A percentile compares a stretch with the other conserved stretches of the same genome.
Evolutionary conservation across 176 grass and related monocot species (phyloP).

Genomic region (Guadua angustifolia): DNA sequence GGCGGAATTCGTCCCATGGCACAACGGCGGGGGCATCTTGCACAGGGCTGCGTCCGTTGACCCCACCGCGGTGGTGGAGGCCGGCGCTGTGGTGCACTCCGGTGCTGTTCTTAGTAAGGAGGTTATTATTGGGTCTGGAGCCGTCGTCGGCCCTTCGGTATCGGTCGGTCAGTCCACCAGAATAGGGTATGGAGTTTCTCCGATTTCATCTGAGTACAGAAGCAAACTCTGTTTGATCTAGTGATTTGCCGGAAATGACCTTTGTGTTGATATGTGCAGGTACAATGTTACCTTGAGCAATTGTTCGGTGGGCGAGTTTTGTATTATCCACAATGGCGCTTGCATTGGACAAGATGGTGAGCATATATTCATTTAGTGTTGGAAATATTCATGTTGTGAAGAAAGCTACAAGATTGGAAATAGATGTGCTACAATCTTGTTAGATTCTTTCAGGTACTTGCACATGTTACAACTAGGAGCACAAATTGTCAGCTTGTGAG

Average conservation of each 20-base stretch:
- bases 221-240: background rate
- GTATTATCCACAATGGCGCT: slow-evolving; percentile 73
- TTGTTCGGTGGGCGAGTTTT: slow-evolving; percentile 69
- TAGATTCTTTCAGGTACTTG: background rate
- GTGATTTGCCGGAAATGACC: slow-evolving; percentile 11
- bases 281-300: slow-evolving; percentile 83
- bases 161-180: slow-evolving; percentile 72
- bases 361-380: background rate
- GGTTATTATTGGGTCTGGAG: slow-evolving; percentile 66
- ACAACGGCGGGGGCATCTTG: slow-evolving; percentile 61
- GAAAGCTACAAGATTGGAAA: background rate
- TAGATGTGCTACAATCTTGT: background rate
- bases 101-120: slow-evolving; percentile 59
- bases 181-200: slow-evolving; percentile 55
- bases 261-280: slow-evolving; percentile 45
- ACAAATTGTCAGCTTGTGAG: background rate
- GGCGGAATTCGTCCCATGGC: slow-evolving; percentile 51
- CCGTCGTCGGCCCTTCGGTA: slow-evolving; percentile 67
- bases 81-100: slow-evolving; percentile 59
- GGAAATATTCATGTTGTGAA: background rate
- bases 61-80: slow-evolving; percentile 46
- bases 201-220: background rate
- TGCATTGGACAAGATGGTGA: slow-evolving; percentile 94
- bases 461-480: background rate
- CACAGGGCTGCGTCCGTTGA: slow-evolving; percentile 49